These are phyloP conservation scores for Leccinellum albellum DNA, from an alignment of 768 basidiomycete species.

Conservation along the genomic window DNA sequence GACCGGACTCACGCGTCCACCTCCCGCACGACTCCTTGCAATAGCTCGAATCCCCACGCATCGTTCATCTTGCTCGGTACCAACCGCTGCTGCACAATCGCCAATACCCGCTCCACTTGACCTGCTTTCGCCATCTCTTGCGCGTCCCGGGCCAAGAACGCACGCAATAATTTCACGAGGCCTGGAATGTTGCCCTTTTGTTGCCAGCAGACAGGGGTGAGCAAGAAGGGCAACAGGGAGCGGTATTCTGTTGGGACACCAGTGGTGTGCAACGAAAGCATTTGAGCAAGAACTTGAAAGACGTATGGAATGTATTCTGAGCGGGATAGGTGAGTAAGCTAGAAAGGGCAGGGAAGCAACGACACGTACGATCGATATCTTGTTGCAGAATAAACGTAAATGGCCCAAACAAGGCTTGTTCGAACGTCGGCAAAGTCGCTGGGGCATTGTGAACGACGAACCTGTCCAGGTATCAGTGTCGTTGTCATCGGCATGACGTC, in stretches of 20 bases:
- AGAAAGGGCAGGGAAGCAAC: background rate
- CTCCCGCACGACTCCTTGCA: constrained; percentile 70
- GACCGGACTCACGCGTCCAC: constrained; percentile 65
- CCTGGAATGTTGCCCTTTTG: constrained; percentile 95
- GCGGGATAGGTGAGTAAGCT: background rate
- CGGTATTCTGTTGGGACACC: constrained; percentile 76
- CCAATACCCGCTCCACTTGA: constrained; percentile 76
- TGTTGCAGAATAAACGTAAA: constrained; percentile 86
- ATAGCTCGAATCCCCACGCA: constrained; percentile 84
- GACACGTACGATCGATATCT: constrained; percentile 80
- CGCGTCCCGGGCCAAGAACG: constrained; percentile 74
- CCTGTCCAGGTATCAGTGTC: constrained; percentile 35
- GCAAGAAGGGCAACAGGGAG: constrained; percentile 71
- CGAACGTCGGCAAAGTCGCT: constrained; percentile 67
- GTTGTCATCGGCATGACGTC: background rate
- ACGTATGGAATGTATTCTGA: constrained; percentile 92
- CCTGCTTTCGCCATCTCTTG: constrained; percentile 61
- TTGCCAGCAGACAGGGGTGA: constrained; percentile 85
- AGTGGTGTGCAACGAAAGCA: constrained; percentile 75
- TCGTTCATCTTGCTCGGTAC: constrained; percentile 88
- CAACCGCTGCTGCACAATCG: constrained; percentile 85
- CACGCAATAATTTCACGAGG: constrained; percentile 81
- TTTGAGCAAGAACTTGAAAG: constrained; percentile 94
- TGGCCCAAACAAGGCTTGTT: constrained; percentile 77
- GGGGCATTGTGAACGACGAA: constrained; percentile 77